phyloP scores from a whole-genome alignment of 2,329 filamentous ascomycete genomes.

The Sclerotinia subarctica region DNA sequence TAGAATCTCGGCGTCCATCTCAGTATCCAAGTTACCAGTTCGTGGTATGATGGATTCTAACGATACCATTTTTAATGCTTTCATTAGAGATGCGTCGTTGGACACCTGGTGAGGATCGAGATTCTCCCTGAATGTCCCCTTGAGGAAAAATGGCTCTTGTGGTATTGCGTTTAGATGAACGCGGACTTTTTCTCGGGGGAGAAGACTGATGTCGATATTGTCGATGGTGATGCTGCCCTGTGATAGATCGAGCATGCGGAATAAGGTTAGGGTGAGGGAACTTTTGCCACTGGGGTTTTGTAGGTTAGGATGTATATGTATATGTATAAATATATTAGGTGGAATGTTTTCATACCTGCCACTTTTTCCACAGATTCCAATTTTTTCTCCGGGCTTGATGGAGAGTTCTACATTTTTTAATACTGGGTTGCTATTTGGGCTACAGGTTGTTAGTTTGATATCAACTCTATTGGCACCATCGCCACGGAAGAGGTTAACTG shows the following conservation, averaged over 20 bases:
- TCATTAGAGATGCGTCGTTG: constrained; percentile 42
- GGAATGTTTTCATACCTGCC: background rate
- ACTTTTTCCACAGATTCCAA: background rate
- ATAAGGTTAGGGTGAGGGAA: background rate
- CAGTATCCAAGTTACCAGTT: background rate
- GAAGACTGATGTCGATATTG: background rate
- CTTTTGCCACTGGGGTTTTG: background rate
- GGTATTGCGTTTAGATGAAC: constrained; percentile 39
- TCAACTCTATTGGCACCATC: background rate
- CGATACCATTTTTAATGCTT: background rate
- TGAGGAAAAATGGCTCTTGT: constrained; percentile 51
- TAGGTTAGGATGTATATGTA: too few relatives aligned
- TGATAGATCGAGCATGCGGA: background rate
- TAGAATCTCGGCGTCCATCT: background rate
- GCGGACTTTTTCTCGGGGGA: background rate
- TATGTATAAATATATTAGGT: background rate
- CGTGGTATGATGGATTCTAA: background rate
- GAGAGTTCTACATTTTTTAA: background rate
- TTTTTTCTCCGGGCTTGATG: background rate
- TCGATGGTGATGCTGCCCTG: accelerated
- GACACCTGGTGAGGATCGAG: constrained; percentile 45
- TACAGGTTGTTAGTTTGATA: background rate
- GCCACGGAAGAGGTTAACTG: background rate
- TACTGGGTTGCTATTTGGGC: background rate
- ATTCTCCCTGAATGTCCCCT: constrained; percentile 47